These are phyloP conservation scores for Quercus gilva DNA, from an alignment of 306 rosid species.

Conservation along the genomic window DNA sequence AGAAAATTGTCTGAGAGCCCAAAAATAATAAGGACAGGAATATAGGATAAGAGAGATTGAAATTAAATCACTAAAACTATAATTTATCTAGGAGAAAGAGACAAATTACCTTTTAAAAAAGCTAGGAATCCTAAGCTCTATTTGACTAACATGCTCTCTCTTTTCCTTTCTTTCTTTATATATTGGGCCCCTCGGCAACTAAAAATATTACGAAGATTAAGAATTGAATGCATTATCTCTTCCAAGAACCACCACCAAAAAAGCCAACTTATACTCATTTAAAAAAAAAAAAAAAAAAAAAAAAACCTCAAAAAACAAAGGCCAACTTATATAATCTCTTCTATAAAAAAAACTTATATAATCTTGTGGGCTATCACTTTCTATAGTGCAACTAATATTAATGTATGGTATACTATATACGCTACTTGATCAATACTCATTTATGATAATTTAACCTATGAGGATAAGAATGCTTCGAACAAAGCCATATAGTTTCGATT, in stretches of 20 bases:
- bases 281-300: too few relatives aligned
- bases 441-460: slow-evolving; percentile 8
- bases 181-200: neutral
- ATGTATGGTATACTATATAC: too few relatives aligned
- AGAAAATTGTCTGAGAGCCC: slow-evolving; percentile 16
- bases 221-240: slow-evolving; percentile 19
- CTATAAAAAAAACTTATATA: too few relatives aligned
- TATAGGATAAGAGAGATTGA: slow-evolving; percentile 31
- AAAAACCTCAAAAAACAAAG: too few relatives aligned
- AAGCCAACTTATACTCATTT: neutral
- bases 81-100: neutral
- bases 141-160: slow-evolving; percentile 16
- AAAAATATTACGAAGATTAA: too few relatives aligned
- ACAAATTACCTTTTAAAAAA: slow-evolving; percentile 14
- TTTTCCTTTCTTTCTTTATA: neutral
- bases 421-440: too few relatives aligned
- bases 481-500: neutral
- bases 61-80: slow-evolving; percentile 1
- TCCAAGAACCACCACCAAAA: slow-evolving; percentile 37
- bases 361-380: slow-evolving; percentile 10
- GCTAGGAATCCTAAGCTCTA: slow-evolving; percentile 27
- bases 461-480: neutral
- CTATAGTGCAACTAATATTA: neutral
- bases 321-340: too few relatives aligned
- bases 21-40: slow-evolving; percentile 15